Base-by-base conservation (phyloP, 2,329 filamentous ascomycete genomes). In the Sporothrix inflata region DNA sequence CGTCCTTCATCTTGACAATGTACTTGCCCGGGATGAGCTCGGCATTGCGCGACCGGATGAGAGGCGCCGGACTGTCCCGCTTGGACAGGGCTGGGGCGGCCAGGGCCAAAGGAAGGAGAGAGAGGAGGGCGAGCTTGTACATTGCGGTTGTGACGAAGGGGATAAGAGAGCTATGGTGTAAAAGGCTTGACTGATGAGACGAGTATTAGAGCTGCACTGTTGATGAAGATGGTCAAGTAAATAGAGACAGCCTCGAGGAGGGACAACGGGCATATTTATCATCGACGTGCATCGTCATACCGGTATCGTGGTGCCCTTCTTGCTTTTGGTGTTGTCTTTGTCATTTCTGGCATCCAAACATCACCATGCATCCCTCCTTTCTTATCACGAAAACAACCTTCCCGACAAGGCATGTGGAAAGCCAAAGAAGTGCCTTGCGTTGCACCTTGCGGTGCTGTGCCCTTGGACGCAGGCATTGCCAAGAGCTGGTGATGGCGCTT, bases 1-100 rank as follows among this genome's bases (percentile, higher is more conserved):
- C 77, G 60, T 81, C 78, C 79, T 83, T 83, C 73, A 85, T 72
- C 79, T 82, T 84, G 77, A 85, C 80, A 69, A 85, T 83, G 78
- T 83, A 85, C 75, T 82, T 81, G 75, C 80, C 80, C 6, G 81
- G 80, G 71, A 84, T 80, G 51, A 80, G 75, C 51, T 76, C 69
- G 45, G 79, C 80, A 69, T 77, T 79, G 71, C 80, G 78, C 40
- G 82, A 79, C 38, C 77, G 72, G 53, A 84, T 77, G 75, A 84
- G 69, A 9, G 83, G 82, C 3, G 82, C 79, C 16, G 75, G 76
- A 66, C 74, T 73, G 42, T 75, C 73, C 21, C 77, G 53, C 57
- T 75, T 71, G 24, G 47, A n/a, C 12, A 70, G 38, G 34, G 77
- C 69, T 8, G 78, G 78, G 42, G 77, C 81, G n/a, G 80, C 81